Percentiles rank a stretch among this genome's conserved stretches.
Conservation (phyloP, 108 stramenopile species). For the Cyclotella choctawhatcheeana region DNA sequence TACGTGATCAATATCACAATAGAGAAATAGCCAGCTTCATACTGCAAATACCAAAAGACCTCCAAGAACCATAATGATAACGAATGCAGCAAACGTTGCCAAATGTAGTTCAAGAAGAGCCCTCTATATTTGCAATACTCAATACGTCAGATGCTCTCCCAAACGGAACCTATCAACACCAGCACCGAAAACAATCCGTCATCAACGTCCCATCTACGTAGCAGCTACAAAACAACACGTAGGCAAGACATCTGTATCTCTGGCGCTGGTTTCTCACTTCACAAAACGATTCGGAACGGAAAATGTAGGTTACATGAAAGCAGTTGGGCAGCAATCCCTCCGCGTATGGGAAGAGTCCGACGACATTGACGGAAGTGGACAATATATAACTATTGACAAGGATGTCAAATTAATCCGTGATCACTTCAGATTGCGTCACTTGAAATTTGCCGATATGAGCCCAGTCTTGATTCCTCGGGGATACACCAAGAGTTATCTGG, state of each 20-base stretch:
- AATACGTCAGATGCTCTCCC: too few relatives aligned
- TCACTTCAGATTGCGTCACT: constrained; percentile 73
- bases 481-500: constrained; percentile 85
- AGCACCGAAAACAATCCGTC: neutral
- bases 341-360: constrained; percentile 40
- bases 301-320: constrained; percentile 93
- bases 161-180: neutral
- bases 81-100: too few relatives aligned
- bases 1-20: too few relatives aligned
- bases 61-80: too few relatives aligned
- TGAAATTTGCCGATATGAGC: constrained; percentile 76
- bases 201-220: constrained; percentile 54
- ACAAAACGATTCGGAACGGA: constrained; percentile 70
- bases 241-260: constrained; percentile 87
- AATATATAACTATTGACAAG: constrained; percentile 66
- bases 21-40: too few relatives aligned
- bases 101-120: too few relatives aligned
- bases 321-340: constrained; percentile 73
- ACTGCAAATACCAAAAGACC: too few relatives aligned
- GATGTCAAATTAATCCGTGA: constrained; percentile 85
- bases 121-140: too few relatives aligned
- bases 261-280: constrained; percentile 87
- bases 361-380: constrained; percentile 28
- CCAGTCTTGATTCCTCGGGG: constrained; percentile 90
- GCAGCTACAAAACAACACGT: constrained; percentile 93